phyloP scores from a whole-genome alignment of 805 yeast species.

The Helenozyma rhizophorensis region DNA sequence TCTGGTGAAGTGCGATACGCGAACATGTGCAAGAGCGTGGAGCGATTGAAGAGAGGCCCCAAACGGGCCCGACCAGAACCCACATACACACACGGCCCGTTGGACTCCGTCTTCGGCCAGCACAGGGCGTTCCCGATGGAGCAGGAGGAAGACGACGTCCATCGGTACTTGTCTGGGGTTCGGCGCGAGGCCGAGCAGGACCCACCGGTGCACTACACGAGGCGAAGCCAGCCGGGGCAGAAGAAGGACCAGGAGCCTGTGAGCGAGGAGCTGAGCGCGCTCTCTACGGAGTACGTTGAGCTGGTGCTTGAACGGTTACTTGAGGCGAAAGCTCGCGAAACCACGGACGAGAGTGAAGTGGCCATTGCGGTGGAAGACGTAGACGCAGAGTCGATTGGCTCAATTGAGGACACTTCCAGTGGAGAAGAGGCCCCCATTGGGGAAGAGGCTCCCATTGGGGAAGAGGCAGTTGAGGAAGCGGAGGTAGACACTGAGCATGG shows the following conservation, averaged over 20 bases:
- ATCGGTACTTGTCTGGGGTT: slow-evolving; percentile 24
- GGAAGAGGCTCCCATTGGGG: too few species aligned
- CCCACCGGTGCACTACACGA: slow-evolving; percentile 10
- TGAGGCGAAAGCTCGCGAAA: background rate
- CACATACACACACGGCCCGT: slow-evolving; percentile 18
- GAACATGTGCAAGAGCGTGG: slow-evolving; percentile 12
- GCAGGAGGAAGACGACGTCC: slow-evolving; percentile 13
- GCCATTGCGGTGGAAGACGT: too few species aligned
- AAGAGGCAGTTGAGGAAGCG: too few species aligned
- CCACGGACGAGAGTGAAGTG: background rate
- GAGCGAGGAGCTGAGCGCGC: background rate
- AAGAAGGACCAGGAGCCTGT: background rate
- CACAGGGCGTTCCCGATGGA: slow-evolving; percentile 24
- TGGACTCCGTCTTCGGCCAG: slow-evolving; percentile 28
- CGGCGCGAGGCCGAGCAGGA: slow-evolving; percentile 29
- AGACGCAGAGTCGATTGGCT: slow-evolving; percentile 17
- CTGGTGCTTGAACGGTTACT: slow-evolving; percentile 1
- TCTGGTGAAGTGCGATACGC: too few species aligned
- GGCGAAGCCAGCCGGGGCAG: background rate
- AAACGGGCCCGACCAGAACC: slow-evolving; percentile 3
- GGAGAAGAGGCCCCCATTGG: too few species aligned
- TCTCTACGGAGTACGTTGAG: slow-evolving; percentile 1
- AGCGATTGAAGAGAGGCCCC: slow-evolving; percentile 2
- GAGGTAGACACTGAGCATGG: too few species aligned
- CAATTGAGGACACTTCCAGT: slow-evolving; percentile 6